These are phyloP conservation scores for Discostella pseudostelligera DNA, from an alignment of 108 stramenopile species.

Conservation along the genomic window DNA sequence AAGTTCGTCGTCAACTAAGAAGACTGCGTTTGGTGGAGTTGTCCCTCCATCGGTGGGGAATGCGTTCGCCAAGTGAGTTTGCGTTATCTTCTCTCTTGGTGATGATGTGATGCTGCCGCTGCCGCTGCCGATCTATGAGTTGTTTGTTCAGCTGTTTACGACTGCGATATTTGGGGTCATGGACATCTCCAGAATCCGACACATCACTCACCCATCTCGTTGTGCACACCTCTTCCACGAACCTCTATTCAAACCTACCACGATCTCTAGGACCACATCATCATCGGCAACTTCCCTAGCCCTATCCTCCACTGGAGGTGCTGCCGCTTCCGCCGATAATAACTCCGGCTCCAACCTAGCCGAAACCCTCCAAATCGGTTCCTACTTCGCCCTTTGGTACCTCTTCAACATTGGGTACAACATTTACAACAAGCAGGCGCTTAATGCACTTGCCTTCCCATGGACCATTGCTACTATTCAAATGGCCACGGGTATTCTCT, in stretches of 20 bases:
- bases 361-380: constrained; percentile 80
- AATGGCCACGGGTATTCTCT: constrained; percentile 90
- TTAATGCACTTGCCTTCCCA: constrained; percentile 89
- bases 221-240: too few relatives aligned
- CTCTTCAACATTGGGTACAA: constrained; percentile 99
- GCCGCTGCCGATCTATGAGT: too few relatives aligned
- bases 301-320: constrained; percentile 67
- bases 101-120: neutral
- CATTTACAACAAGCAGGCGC: constrained; percentile 97
- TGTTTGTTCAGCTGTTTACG: neutral
- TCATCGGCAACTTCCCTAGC: constrained; percentile 53
- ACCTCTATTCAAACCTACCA: too few relatives aligned
- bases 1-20: constrained; percentile 24
- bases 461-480: constrained; percentile 96
- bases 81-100: neutral
- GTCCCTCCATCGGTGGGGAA: constrained; percentile 10
- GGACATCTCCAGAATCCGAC: too few relatives aligned
- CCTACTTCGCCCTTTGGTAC: constrained; percentile 97
- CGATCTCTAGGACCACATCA: constrained; percentile 8
- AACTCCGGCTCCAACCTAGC: constrained; percentile 41
- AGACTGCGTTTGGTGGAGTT: constrained; percentile 17
- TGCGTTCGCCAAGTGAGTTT: constrained; percentile 33
- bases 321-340: constrained; percentile 48
- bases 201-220: too few relatives aligned
- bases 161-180: too few relatives aligned